Conservation (phyloP, 1,284 basidiomycete species). For the Flammula alnicola region DNA sequence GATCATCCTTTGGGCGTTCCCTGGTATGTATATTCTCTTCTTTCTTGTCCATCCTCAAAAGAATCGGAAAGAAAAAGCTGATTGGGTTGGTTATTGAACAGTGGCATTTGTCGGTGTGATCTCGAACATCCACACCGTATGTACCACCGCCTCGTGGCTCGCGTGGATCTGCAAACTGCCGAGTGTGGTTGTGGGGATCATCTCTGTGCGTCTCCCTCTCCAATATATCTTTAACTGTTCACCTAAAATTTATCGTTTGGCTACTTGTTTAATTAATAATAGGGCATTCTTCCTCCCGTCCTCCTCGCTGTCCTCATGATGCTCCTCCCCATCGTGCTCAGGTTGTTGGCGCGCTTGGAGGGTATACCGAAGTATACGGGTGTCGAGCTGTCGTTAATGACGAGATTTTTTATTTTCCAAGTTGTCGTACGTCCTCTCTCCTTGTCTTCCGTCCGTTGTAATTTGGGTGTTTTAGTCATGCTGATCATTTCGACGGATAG, state of each 20-base stretch:
- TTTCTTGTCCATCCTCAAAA: not conserved
- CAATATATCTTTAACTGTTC: not conserved
- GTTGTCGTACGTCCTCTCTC: constrained; percentile 67
- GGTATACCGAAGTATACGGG: constrained; percentile 83
- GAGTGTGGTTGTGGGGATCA: constrained; percentile 73
- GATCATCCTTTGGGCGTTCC: constrained; percentile 77
- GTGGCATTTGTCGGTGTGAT: constrained; percentile 88
- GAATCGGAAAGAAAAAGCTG: not conserved
- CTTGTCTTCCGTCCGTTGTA: not conserved
- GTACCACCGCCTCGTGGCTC: constrained; percentile 69
- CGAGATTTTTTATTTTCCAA: constrained; percentile 91
- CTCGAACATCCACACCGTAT: constrained; percentile 82
- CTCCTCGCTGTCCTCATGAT: constrained; percentile 89
- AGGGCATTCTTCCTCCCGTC: constrained; percentile 88
- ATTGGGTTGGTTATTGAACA: constrained; percentile 17
- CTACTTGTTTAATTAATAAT: too few relatives aligned
- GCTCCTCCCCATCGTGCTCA: constrained; percentile 87
- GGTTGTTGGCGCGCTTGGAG: constrained; percentile 78
- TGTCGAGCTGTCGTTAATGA: constrained; percentile 91
- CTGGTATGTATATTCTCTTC: constrained; percentile 44
- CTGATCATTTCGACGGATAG: constrained; percentile 36
- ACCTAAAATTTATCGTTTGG: not conserved
- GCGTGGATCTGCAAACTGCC: constrained; percentile 84
- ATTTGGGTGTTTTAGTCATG: not conserved
- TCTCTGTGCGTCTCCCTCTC: constrained; percentile 47